These are phyloP conservation scores for Metarhizium guizhouense DNA, from an alignment of 2,329 filamentous ascomycete genomes.

Conservation along the genomic window DNA sequence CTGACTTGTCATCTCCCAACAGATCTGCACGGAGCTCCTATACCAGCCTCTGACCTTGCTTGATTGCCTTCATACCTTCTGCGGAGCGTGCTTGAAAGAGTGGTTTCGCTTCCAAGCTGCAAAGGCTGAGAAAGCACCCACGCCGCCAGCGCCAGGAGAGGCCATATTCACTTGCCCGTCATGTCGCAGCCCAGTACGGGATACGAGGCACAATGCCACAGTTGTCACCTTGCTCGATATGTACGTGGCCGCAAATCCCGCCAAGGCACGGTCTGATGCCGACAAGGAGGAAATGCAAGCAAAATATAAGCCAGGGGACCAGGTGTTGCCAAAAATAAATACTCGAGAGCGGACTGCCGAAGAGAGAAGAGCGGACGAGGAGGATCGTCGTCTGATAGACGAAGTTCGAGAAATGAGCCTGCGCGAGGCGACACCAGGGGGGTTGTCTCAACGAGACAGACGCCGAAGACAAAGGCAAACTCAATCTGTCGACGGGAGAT, in stretches of 20 bases:
- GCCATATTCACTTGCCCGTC: constrained; percentile 77
- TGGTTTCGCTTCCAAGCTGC: constrained; percentile 82
- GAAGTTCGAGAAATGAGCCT: constrained; percentile 68
- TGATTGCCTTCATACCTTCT: constrained; percentile 93
- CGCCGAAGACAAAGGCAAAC: constrained; percentile 23
- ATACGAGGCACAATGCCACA: constrained; percentile 82
- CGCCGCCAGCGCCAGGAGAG: constrained; percentile 37
- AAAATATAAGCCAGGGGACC: constrained; percentile 74
- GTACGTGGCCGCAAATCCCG: constrained; percentile 72
- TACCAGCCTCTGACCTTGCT: constrained; percentile 86
- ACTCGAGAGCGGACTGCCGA: constrained; percentile 41
- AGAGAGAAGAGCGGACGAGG: constrained; percentile 48
- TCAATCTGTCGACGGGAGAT: constrained; percentile 23
- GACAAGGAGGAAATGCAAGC: constrained; percentile 70
- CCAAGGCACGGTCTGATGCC: constrained; percentile 55
- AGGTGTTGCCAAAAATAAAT: constrained; percentile 59
- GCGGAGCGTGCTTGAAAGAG: constrained; percentile 88
- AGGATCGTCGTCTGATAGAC: constrained; percentile 61
- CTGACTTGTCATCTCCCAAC: neutral
- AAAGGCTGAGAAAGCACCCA: constrained; percentile 41
- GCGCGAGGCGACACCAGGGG: constrained; percentile 50
- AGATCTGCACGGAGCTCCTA: constrained; percentile 96
- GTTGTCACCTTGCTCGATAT: constrained; percentile 86
- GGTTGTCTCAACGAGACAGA: constrained; percentile 20
- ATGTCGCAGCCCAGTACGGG: constrained; percentile 79